phyloP scores from a whole-genome alignment of 257 asterid species.

The Nicotiana otophora region DNA sequence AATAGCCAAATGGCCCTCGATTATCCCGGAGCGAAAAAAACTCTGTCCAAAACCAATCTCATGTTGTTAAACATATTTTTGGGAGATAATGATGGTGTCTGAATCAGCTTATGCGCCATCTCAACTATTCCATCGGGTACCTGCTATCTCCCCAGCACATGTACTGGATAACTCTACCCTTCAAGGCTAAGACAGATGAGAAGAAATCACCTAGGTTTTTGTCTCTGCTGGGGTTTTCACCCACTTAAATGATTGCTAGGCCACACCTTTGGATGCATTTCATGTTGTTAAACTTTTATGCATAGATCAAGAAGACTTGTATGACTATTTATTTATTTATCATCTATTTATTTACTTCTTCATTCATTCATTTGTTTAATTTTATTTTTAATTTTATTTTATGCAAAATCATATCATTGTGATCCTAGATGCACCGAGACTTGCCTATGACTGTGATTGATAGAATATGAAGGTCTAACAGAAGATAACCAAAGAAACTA shows the following conservation, averaged over 20 bases:
- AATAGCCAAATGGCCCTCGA: background rate
- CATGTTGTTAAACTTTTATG: background rate
- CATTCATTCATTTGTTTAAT: background rate
- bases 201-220: background rate
- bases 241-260: background rate
- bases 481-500: conserved; percentile 21
- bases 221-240: background rate
- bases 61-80: background rate
- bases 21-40: background rate
- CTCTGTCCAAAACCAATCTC: background rate
- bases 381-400: background rate
- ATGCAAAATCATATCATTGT: background rate
- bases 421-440: background rate
- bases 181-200: background rate
- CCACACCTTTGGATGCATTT: background rate
- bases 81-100: background rate
- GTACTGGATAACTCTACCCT: background rate
- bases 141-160: background rate
- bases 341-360: background rate
- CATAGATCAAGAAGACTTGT: background rate
- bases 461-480: background rate
- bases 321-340: background rate
- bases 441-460: background rate
- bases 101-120: background rate
- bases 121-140: background rate